Evolutionary conservation across 306 rosid species (phyloP).

Genomic region (Macrotyloma uniflorum): DNA sequence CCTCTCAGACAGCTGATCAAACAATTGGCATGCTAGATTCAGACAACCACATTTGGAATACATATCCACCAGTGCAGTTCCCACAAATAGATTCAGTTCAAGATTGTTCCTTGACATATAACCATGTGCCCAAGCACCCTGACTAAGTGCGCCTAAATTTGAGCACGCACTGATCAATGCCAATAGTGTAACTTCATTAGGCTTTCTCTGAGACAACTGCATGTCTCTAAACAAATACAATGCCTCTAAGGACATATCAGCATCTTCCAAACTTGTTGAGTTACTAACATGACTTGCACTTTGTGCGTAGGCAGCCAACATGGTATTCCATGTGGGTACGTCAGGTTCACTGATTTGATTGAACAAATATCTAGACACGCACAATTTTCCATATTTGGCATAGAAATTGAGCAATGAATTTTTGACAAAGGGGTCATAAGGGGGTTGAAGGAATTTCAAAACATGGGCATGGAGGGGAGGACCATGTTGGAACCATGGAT

Average conservation of each 20-base stretch:
- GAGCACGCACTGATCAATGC: slow-evolving; percentile 50
- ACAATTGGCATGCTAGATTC: slow-evolving; percentile 46
- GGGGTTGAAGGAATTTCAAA: slow-evolving; percentile 50
- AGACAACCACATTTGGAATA: slow-evolving; percentile 53
- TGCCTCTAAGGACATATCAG: slow-evolving; percentile 40
- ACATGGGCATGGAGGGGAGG: slow-evolving; percentile 50
- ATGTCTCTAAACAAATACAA: slow-evolving; percentile 40
- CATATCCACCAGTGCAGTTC: slow-evolving; percentile 51
- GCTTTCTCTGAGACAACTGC: slow-evolving; percentile 40
- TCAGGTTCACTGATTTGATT: slow-evolving; percentile 50
- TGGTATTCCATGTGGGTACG: slow-evolving; percentile 49
- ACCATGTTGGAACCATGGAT: slow-evolving; percentile 43
- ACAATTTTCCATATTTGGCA: slow-evolving; percentile 48
- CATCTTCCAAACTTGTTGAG: slow-evolving; percentile 35
- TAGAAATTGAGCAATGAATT: slow-evolving; percentile 50
- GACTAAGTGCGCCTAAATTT: slow-evolving; percentile 52
- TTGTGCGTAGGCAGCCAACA: slow-evolving; percentile 42
- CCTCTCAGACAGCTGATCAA: slow-evolving; percentile 43
- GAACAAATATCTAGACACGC: slow-evolving; percentile 39
- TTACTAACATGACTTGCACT: slow-evolving; percentile 32
- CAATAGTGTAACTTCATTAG: slow-evolving; percentile 54
- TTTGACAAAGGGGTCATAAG: slow-evolving; percentile 52
- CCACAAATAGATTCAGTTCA: slow-evolving; percentile 48
- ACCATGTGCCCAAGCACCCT: slow-evolving; percentile 52
- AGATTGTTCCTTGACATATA: slow-evolving; percentile 44